Evolutionary conservation across 495 filamentous ascomycete species (phyloP).

Genomic region (Annulohypoxylon stygium): DNA sequence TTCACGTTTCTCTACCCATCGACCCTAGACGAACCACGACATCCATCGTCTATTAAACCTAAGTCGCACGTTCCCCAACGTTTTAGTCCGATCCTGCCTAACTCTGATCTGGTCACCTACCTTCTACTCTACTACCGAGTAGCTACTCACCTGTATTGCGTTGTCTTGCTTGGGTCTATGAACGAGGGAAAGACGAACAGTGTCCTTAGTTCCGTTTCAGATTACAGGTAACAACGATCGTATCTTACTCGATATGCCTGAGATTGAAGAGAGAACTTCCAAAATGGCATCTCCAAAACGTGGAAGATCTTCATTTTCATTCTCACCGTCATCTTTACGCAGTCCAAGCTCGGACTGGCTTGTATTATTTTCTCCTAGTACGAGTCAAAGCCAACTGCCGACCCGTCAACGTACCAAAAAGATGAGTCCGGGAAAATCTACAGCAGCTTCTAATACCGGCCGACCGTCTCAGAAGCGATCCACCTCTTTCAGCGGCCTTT

Average conservation of each 20-base stretch:
- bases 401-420: constrained; percentile 32
- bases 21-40: constrained; percentile 29
- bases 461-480: constrained; percentile 40
- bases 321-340: constrained; percentile 27
- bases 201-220: constrained; percentile 33
- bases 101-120: constrained; percentile 17
- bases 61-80: constrained; percentile 37
- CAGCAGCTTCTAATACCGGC: constrained; percentile 9
- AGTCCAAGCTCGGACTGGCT: constrained; percentile 30
- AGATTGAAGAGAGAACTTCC: constrained; percentile 1
- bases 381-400: constrained; percentile 35
- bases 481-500: constrained; percentile 51
- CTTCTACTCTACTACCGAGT: neutral
- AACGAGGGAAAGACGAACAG: constrained; percentile 18
- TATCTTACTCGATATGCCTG: neutral
- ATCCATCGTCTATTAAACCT: constrained; percentile 29
- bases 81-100: constrained; percentile 33
- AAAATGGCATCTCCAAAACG: constrained; percentile 30
- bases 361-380: constrained; percentile 23
- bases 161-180: constrained; percentile 19
- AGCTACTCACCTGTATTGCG: neutral
- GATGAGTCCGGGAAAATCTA: constrained; percentile 31
- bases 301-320: constrained; percentile 39
- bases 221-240: constrained; percentile 30
- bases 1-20: constrained; percentile 3